These are phyloP conservation scores for Nicotiana tabacum DNA, from an alignment of 257 asterid genomes.

Conservation along the genomic window DNA sequence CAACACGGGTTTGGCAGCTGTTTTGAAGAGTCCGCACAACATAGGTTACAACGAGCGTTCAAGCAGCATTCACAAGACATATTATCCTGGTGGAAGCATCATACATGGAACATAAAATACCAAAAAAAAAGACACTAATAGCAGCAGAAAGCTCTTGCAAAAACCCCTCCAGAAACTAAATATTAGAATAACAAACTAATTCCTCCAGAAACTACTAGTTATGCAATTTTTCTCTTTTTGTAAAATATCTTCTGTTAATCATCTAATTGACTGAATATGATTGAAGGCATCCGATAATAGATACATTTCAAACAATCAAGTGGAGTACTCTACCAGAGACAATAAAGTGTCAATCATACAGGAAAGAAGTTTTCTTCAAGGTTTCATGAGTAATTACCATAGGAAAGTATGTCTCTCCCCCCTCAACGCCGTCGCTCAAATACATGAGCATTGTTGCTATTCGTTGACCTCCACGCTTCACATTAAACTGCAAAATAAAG, in stretches of 20 bases:
- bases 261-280: conserved; percentile 7
- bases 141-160: not conserved
- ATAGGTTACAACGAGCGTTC: not conserved
- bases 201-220: not conserved
- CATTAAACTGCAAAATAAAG: conserved; percentile 18
- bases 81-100: too few relatives aligned
- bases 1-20: too few relatives aligned
- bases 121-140: not conserved
- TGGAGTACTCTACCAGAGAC: not conserved
- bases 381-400: conserved; percentile 12
- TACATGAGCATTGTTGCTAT: conserved; percentile 25
- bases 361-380: not conserved
- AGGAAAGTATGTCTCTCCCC: conserved; percentile 29
- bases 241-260: not conserved
- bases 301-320: not conserved
- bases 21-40: too few relatives aligned
- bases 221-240: not conserved
- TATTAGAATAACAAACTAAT: not conserved
- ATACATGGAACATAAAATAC: not conserved
- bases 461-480: conserved; percentile 24
- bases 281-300: not conserved
- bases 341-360: not conserved
- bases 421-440: conserved; percentile 25
- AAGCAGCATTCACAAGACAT: not conserved
- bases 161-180: not conserved